Conservation (phyloP, 2,329 filamentous ascomycete species). For the Ophiostoma sp. region DNA sequence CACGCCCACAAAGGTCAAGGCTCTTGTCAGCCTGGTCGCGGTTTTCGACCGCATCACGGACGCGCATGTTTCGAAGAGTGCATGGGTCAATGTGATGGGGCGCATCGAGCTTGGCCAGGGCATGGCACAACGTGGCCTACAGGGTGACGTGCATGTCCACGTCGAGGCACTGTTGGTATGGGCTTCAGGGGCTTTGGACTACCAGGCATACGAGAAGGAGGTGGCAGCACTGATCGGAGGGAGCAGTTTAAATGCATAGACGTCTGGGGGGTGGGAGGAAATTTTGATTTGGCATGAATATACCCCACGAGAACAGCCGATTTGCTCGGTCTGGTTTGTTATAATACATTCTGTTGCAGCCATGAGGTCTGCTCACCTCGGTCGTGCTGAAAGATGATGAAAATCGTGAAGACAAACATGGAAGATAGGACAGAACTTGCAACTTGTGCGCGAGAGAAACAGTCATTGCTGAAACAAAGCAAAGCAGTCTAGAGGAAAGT, state of each 20-base stretch:
- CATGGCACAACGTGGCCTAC: conserved; percentile 14
- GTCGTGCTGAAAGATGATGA: background rate
- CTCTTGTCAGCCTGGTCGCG: conserved; percentile 65
- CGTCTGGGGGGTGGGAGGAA: too few relatives aligned
- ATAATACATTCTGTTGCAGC: background rate
- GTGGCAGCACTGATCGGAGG: background rate
- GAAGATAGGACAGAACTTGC: background rate
- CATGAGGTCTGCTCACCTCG: background rate
- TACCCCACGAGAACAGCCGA: background rate
- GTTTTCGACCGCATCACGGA: conserved; percentile 60
- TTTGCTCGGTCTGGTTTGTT: background rate
- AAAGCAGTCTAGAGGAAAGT: background rate
- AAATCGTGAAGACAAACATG: background rate
- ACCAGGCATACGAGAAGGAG: conserved; percentile 61
- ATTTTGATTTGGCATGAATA: background rate
- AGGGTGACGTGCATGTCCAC: background rate
- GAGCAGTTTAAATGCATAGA: too few relatives aligned
- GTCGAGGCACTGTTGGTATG: conserved; percentile 58
- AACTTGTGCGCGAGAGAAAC: background rate
- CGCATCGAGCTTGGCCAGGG: conserved; percentile 49
- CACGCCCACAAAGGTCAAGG: conserved; percentile 38
- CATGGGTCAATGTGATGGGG: conserved; percentile 85
- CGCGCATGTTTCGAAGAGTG: conserved; percentile 63
- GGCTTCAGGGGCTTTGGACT: conserved; percentile 65
- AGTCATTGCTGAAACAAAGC: background rate